Base-by-base conservation (phyloP, 306 rosid genomes). In the Dryas drummondii region DNA sequence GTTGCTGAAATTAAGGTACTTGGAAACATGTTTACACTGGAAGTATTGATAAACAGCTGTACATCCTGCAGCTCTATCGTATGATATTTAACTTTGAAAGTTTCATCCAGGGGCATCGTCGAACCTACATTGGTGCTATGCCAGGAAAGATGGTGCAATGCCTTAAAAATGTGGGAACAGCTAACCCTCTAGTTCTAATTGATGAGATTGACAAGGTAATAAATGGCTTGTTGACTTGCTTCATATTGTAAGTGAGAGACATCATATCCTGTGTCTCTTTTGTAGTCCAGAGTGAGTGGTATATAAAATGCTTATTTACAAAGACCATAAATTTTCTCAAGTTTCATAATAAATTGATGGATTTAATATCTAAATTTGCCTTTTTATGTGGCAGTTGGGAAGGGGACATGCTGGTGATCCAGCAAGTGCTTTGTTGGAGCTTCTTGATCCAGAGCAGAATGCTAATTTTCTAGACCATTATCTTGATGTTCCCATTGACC, bases 111-210 rank as follows among this genome's bases (percentile, higher is more conserved):
- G 99, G 99, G 55, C 99, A 94, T 87, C 97, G 99, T 13, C 88
- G 99, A 86, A 94, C 99, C 73, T 92, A 92, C 81, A 84, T 94
- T 71, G 99, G 99, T 81, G 99, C 97, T 60, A 94, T 94, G 97
- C 99, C 99, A 47, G 99, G 99, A 74, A 94, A 94, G 93, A 94
- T 94, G 97, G 97, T 94, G 53, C 99, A 94, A 81, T 94, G 99
- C 87, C 97, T 94, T 57, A 94, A 94, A 83, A 90, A 84, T 72
- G 99, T 94, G 71, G 99, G 90, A 82, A 94, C 97, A 58, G 84
- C 97, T 76, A 94, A 94, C 73, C 97, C 99, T 82, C 91, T 92
- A 68, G 97, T 94, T 74, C 83, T 94, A 86, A 92, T 94, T 67
- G 99, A 94, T 74, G 99, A 94, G 88, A 83, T 94, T 81, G 99